phyloP scores from a whole-genome alignment of 2,329 filamentous ascomycete species.

The Rhinocladiella similis region DNA sequence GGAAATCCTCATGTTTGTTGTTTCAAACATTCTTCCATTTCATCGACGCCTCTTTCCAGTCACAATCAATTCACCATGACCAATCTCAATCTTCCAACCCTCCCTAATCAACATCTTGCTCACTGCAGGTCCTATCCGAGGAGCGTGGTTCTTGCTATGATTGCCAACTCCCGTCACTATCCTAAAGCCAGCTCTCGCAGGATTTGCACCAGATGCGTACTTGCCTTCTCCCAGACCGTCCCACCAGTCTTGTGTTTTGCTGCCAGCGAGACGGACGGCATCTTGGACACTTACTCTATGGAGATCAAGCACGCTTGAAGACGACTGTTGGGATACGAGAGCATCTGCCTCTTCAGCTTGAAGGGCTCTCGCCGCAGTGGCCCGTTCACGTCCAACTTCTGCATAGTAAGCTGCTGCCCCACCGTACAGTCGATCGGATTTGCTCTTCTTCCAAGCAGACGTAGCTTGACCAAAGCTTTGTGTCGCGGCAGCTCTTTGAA shows the following conservation, averaged over 20 bases:
- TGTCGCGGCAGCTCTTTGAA: slow-evolving; percentile 49
- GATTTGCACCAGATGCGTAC: slow-evolving; percentile 45
- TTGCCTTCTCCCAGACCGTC: slow-evolving; percentile 65
- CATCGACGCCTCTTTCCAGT: slow-evolving; percentile 52
- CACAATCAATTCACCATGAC: slow-evolving; percentile 70
- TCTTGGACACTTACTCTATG: slow-evolving; percentile 82
- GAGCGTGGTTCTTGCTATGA: slow-evolving; percentile 75
- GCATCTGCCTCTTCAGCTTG: slow-evolving; percentile 68
- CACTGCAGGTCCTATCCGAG: slow-evolving; percentile 77
- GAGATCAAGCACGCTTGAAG: slow-evolving; percentile 65
- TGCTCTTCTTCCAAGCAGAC: slow-evolving; percentile 59
- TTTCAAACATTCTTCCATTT: no score
- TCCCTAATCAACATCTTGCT: slow-evolving; percentile 70
- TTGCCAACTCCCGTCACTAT: slow-evolving; percentile 80
- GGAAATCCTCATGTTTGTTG: no score
- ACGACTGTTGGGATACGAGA: slow-evolving; percentile 68
- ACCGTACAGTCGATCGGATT: slow-evolving; percentile 71
- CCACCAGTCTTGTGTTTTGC: slow-evolving; percentile 75
- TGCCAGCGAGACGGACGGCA: slow-evolving; percentile 73
- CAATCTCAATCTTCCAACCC: slow-evolving; percentile 78
- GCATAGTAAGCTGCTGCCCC: slow-evolving; percentile 76
- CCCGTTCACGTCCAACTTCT: slow-evolving; percentile 66
- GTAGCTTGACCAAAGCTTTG: slow-evolving; percentile 59
- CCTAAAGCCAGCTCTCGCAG: slow-evolving; percentile 60
- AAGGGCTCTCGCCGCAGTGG: slow-evolving; percentile 58